Evolutionary conservation across 495 filamentous ascomycete genomes (phyloP), one percentile per base, ranked within the genome.

Genomic region (Penicillium canescens): DNA sequence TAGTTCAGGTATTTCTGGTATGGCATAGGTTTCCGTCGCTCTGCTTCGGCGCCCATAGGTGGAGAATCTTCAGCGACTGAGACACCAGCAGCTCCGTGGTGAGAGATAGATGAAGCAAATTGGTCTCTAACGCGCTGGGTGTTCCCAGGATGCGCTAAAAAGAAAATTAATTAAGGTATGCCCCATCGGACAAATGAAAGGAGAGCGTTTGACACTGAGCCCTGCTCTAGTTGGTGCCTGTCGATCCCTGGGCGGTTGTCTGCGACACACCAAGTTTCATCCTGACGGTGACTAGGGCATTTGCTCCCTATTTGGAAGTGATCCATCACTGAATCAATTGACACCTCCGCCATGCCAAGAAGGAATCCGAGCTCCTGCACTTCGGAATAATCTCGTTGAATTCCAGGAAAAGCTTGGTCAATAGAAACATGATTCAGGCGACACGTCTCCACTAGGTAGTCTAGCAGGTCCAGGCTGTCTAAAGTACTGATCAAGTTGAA

Each of bases 251-350:
- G 64, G 66, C 63, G 66, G 66, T 57, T 65, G 50, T 59, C 57
- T 70, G 65, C 42, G 70, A 75, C 72, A 57, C 20, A 45, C 52
- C 26, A 42, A 41, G 72, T 75, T 75, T 73, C 72, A 73, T 53
- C 46, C 18, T 43, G 28, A 18, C 44, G 35, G 44, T 37, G 38
- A 26, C 28, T 31, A 31, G 28, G 46, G 50, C 51, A 43, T 34
- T 18, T 55, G 50, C 51, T 46, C 43, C 50, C 55, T 38, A 44
- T 39, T 35, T 21, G 28, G 34, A 45, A 24, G 34, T 24, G 40
- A 47, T 55, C 34, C 42, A 42, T 59, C 28, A 49, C 28, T 34
- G 6, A 3, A 24, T 41, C 51, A 42, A 47, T 37, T 53, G 11
- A 31, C 21, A 56, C 26, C 55, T 56, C 60, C 56, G 47, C 48